Evolutionary conservation across 257 asterid genomes (phyloP).

Genomic region (Prunella vulgaris): DNA sequence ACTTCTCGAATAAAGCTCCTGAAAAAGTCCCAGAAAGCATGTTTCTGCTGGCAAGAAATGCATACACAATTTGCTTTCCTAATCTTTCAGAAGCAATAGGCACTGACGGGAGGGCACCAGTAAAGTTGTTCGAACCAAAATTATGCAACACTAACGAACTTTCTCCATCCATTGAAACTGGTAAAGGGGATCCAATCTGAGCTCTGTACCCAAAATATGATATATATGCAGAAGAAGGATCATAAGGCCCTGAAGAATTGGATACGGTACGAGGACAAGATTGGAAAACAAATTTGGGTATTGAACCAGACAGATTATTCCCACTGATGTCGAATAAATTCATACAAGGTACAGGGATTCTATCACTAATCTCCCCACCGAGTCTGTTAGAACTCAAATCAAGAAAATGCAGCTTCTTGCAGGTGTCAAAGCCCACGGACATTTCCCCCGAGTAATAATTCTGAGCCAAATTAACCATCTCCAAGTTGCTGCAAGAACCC

Average conservation of each 20-base stretch:
- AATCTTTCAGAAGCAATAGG: slow-evolving; percentile 57
- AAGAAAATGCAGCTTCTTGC: slow-evolving; percentile 75
- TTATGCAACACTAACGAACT: slow-evolving; percentile 51
- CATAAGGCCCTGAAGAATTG: slow-evolving; percentile 27
- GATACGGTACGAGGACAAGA: slow-evolving; percentile 39
- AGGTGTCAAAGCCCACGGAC: slow-evolving; percentile 40
- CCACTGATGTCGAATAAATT: slow-evolving; percentile 68
- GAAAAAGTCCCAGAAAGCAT: slow-evolving; percentile 64
- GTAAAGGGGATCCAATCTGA: slow-evolving; percentile 37
- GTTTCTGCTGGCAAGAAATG: slow-evolving; percentile 73
- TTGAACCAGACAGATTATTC: slow-evolving; percentile 61
- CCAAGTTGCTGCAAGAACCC: slow-evolving; percentile 73
- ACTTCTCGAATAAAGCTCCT: slow-evolving; percentile 48
- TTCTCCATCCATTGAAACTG: slow-evolving; percentile 36
- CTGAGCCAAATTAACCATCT: slow-evolving; percentile 77
- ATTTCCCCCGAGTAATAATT: slow-evolving; percentile 57
- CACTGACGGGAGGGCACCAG: slow-evolving; percentile 45
- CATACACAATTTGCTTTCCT: slow-evolving; percentile 51
- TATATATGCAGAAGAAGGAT: slow-evolving; percentile 55
- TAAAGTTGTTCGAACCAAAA: slow-evolving; percentile 60
- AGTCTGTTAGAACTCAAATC: slow-evolving; percentile 76
- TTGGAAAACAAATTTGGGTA: slow-evolving; percentile 50
- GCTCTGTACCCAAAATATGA: slow-evolving; percentile 44
- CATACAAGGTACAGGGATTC: slow-evolving; percentile 86
- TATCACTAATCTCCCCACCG: slow-evolving; percentile 51